Evolutionary conservation across 805 yeast species (phyloP), one percentile per base, ranked within the genome.

Genomic region (Nakazawaea siamensis): DNA sequence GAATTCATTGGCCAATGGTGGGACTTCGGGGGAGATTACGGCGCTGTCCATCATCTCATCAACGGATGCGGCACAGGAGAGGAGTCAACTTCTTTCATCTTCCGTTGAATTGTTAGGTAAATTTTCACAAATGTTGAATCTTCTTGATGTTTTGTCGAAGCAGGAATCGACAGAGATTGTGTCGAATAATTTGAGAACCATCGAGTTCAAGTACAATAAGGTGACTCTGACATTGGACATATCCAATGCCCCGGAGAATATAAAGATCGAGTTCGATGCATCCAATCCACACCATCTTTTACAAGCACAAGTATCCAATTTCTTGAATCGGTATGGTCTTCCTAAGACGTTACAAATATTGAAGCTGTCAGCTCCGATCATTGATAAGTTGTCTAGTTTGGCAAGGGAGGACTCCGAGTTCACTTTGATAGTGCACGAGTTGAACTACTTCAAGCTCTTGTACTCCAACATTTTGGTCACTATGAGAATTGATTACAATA

Each of bases 111-210:
- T 37, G 19, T 14, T 37, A 15, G 10, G 12, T 11, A 37, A 19
- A 20, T 37, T 37, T 16, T 37, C 40, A 18, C 20, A 24, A 25
- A 29, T 37, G 31, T 32, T 37, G 24, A 19, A 31, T 8, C 28
- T 37, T 4, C 25, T 29, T 18, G 19, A 13, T n/a, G 11, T 37
- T 8, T 29, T 33, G 14, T 27, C 35, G 9, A 19, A 37, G 15
- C 37, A 37, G 27, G 18, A 27, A 2, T 29, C 33, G 15, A 20
- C 23, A 20, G 10, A 18, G 2, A 37, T 37, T 9, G 16, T 28
- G 4, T 29, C 33, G 2, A 37, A 37, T 20, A 28, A 11, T 25
- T 33, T 37, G 19, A 18, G 32, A 10, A 8, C 27, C 5, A 37
- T 37, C 27, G 31, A 37, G n/a, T 24, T 37, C 14, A 12, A n/a